These are phyloP conservation scores for Xylaria palmicola DNA, from an alignment of 495 filamentous ascomycete species.

Conservation along the genomic window DNA sequence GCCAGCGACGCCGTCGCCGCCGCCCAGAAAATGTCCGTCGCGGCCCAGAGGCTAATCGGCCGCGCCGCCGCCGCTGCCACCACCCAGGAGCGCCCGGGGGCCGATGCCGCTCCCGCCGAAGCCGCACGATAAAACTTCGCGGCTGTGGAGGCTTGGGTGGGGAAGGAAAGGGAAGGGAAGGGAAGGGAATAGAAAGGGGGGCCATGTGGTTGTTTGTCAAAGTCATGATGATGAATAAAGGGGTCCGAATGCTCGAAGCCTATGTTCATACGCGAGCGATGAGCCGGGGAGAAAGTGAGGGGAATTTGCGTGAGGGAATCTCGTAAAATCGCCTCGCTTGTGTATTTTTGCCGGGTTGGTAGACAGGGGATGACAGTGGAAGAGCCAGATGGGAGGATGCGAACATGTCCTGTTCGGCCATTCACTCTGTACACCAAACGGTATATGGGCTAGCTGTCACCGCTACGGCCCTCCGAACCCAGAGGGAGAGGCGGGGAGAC, in stretches of 20 bases:
- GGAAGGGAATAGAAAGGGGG: neutral
- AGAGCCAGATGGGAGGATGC: neutral
- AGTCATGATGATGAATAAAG: neutral
- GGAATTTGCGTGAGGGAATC: neutral
- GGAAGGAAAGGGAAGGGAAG: neutral
- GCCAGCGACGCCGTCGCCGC: neutral
- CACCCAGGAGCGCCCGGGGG: no score
- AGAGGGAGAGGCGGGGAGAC: neutral
- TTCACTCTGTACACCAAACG: neutral
- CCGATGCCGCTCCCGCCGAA: no score
- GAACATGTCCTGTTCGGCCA: neutral
- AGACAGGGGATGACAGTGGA: neutral
- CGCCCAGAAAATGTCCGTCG: slow-evolving; percentile 14
- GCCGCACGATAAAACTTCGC: neutral
- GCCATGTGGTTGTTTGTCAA: neutral
- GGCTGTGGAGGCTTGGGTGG: neutral
- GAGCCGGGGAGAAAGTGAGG: no score
- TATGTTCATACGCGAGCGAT: no score
- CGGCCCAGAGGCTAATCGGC: slow-evolving; percentile 16
- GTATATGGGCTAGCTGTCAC: neutral
- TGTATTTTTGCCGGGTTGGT: neutral
- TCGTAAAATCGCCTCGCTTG: neutral
- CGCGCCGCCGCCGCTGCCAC: no score
- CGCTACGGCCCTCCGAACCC: neutral
- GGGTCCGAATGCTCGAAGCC: no score